Evolutionary conservation across 225 moss, liverwort and hornwort species (phyloP), one percentile per base, ranked within the genome.

Genomic region (Pleurozium schreberi): DNA sequence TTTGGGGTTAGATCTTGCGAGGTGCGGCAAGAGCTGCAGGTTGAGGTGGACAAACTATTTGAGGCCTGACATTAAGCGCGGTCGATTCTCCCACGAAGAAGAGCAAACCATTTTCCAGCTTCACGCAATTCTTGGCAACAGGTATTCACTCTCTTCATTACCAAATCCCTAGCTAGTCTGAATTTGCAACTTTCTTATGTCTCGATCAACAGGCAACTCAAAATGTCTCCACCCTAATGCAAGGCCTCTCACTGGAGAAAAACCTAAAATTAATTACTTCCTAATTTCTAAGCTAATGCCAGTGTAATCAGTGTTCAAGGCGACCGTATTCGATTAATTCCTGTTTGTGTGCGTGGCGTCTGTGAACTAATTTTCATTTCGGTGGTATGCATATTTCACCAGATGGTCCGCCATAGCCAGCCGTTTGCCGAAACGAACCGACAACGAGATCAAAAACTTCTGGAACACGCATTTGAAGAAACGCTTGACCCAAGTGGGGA

Each of bases 361-460:
- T n/a, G 57, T 17, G 38, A 5, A 36, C 38, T 65, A 5, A 65
- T 65, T 65, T 64, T 34, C 13, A 36, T 65, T 18, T 83, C 8
- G 38, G 16, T 36, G 38, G 12, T 28, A 27, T 61, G 3, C n/a
- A n/a, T 33, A 9, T 15, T 82, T 47, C 36, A 26, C 31, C 90
- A 97, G 96, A 77, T 97, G 97, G 97, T 95, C 96, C 61, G 96
- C 95, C 85, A 97, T 97, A 88, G 97, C 97, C 33, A 92, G 95
- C 75, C 95, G 95, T 30, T 86, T 97, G 67, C 92, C 97, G 1
- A 85, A 92, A 30, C 94, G 97, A 61, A 97, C 97, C 36, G 97
- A 97, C 90, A 97, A 97, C 67, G 97, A 97, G 88, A 97, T 97
- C 38, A 97, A 97, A 80, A 97, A 97, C 88, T 95, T 94, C 91